Evolutionary conservation across 805 yeast species (phyloP), one percentile per base, ranked within the genome.

Genomic region (Monosporozyma servazzii): DNA sequence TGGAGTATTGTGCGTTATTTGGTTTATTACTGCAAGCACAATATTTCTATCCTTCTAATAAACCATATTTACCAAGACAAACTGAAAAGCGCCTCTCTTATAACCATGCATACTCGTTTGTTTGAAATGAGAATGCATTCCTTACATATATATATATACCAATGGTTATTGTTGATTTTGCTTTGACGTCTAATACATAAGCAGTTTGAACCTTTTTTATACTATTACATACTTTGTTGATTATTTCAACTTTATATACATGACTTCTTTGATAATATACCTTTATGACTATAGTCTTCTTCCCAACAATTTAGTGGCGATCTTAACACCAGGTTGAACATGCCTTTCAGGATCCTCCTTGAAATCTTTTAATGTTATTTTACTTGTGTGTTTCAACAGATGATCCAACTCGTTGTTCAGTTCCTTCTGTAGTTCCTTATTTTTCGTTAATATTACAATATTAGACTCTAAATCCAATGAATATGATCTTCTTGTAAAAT

Each of bases 401-500:
- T 87, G 74, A 15, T 77, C 76, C 36, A 88, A 70, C 66, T 90
- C 98, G 0, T 58, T 57, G 30, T 69, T 68, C 85, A 90, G 82
- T 47, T 71, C 61, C 5, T 56, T 48, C 61, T 82, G 82, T 55
- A 91, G 72, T 2, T 69, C 71, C 17, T 73, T 69, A 63, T 87
- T 90, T 49, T 73, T 76, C 1, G 97, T 90, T 13, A 89, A 69
- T 1, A 91, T 66, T 1, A 93, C 71, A 0, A 90, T 95, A 63
- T 93, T 91, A 7, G 91, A 77, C 69, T 93, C 99, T 52, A 93
- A 73, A 66, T 93, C 99, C 53, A 84, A 78, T 2, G 84, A 76
- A 62, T 91, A 91, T 0, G 97, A 90, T 54, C 99, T 75, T 55
- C 84, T 79, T 0, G 99, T 93, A 67, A 89, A 93, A 66, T 93